A percentile compares a stretch with the other conserved stretches of the same genome.
Conservation (phyloP, 805 yeast species). For the Candida saitoana region DNA sequence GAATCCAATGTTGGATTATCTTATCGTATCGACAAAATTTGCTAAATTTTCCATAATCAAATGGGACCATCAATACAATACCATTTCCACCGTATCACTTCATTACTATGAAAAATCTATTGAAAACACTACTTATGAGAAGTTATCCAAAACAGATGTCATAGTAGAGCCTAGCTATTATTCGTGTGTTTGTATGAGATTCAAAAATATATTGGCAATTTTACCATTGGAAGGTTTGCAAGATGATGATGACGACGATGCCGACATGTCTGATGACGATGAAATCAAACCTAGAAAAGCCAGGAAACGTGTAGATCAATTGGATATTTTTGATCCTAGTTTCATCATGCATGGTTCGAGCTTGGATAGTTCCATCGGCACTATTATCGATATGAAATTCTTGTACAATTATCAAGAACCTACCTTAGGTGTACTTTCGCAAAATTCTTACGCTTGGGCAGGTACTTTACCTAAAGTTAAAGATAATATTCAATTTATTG, state of each 20-base stretch:
- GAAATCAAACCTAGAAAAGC: conserved; percentile 7
- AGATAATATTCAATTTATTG: conserved; percentile 60
- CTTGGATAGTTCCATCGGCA: conserved; percentile 54
- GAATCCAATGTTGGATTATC: conserved; percentile 48
- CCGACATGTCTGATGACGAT: conserved; percentile 7
- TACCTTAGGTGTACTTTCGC: conserved; percentile 66
- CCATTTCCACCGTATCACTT: conserved; percentile 68
- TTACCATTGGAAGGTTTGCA: conserved; percentile 54
- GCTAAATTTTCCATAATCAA: conserved; percentile 76
- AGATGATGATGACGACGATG: conserved; percentile 19
- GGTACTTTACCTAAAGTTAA: conserved; percentile 60
- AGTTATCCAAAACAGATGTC: conserved; percentile 40
- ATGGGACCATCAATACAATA: conserved; percentile 57
- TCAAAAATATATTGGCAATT: conserved; percentile 66
- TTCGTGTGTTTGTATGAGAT: conserved; percentile 53
- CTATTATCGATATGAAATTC: conserved; percentile 69
- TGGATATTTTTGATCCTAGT: conserved; percentile 46
- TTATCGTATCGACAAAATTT: conserved; percentile 61
- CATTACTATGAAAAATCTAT: conserved; percentile 82
- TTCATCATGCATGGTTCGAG: conserved; percentile 54
- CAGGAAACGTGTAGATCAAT: conserved; percentile 1
- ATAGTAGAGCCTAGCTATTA: conserved; percentile 57
- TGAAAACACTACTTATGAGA: conserved; percentile 45
- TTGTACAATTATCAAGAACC: conserved; percentile 76
- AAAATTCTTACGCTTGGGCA: conserved; percentile 64